These are phyloP conservation scores for Sonneratia caseolaris DNA, from an alignment of 345 rosid species.

Conservation along the genomic window DNA sequence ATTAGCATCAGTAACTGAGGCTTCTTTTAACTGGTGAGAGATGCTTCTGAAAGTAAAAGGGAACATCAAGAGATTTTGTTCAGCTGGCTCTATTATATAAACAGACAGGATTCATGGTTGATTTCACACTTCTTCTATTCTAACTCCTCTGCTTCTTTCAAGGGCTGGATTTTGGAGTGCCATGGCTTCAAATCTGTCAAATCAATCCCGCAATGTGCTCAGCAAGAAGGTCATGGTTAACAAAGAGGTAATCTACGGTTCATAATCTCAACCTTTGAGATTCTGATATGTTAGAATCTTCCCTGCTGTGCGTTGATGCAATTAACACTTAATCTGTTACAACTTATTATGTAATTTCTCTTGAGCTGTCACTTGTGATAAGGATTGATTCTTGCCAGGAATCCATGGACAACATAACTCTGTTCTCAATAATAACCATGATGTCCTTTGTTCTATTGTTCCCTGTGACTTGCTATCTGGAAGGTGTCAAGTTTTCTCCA, in stretches of 20 bases:
- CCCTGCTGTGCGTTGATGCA: too few species aligned
- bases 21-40: slow-evolving; percentile 81
- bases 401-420: slow-evolving; percentile 90
- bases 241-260: slow-evolving; percentile 57
- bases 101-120: too few species aligned
- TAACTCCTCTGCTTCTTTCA: slow-evolving; percentile 3
- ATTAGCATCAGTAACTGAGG: slow-evolving; percentile 89
- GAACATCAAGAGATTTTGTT: background rate
- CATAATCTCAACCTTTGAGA: background rate
- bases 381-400: slow-evolving; percentile 37
- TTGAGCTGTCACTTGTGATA: background rate
- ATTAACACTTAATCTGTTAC: too few species aligned
- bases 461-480: slow-evolving; percentile 70
- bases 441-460: slow-evolving; percentile 82
- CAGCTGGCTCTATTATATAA: background rate
- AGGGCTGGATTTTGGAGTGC: slow-evolving; percentile 94
- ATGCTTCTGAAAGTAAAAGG: background rate
- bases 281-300: background rate
- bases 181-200: slow-evolving; percentile 83
- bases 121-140: background rate
- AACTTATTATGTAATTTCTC: too few species aligned
- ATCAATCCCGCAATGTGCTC: slow-evolving; percentile 82
- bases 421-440: slow-evolving; percentile 93
- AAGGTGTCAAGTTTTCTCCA: slow-evolving; percentile 92
- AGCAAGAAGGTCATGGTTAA: slow-evolving; percentile 96